Evolutionary conservation across 2,329 filamentous ascomycete genomes (phyloP).

Genomic region (Orbilia brochopaga): DNA sequence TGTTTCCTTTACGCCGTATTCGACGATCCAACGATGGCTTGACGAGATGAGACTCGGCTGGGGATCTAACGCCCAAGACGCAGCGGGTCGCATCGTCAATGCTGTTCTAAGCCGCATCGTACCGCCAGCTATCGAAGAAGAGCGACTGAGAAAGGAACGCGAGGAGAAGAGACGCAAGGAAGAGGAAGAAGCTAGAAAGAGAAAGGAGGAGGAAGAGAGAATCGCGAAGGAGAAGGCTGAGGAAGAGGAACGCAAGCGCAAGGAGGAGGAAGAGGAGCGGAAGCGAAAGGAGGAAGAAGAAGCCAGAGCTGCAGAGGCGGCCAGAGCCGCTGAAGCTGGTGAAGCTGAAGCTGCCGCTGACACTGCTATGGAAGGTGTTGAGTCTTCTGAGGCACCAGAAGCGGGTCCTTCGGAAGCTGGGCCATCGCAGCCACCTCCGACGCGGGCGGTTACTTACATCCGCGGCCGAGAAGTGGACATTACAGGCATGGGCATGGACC

Average conservation of each 20-base stretch:
- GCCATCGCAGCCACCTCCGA: constrained; percentile 62
- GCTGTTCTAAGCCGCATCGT: constrained; percentile 75
- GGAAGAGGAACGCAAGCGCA: constrained; percentile 70
- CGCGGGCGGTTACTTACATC: constrained; percentile 79
- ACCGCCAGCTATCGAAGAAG: constrained; percentile 81
- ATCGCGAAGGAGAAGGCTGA: constrained; percentile 73
- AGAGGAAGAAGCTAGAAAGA: constrained; percentile 67
- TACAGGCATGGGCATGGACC: constrained; percentile 90
- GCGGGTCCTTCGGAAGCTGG: constrained; percentile 58
- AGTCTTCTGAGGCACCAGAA: constrained; percentile 61
- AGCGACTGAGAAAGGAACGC: constrained; percentile 72
- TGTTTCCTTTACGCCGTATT: constrained; percentile 73
- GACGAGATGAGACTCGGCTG: constrained; percentile 90
- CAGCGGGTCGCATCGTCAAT: constrained; percentile 70
- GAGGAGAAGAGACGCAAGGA: constrained; percentile 65
- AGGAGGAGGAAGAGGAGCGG: constrained; percentile 73
- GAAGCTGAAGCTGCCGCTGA: constrained; percentile 53
- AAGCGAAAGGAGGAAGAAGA: constrained; percentile 69
- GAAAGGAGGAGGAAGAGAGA: constrained; percentile 70
- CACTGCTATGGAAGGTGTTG: constrained; percentile 76
- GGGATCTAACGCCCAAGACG: constrained; percentile 71
- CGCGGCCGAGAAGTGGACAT: constrained; percentile 89
- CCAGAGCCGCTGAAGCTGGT: constrained; percentile 60
- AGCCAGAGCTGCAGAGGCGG: constrained; percentile 64
- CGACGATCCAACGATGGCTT: constrained; percentile 79